Evolutionary conservation across 192 early-diverging fungal species (phyloP).

Genomic region (Haplosporangium gracile): DNA sequence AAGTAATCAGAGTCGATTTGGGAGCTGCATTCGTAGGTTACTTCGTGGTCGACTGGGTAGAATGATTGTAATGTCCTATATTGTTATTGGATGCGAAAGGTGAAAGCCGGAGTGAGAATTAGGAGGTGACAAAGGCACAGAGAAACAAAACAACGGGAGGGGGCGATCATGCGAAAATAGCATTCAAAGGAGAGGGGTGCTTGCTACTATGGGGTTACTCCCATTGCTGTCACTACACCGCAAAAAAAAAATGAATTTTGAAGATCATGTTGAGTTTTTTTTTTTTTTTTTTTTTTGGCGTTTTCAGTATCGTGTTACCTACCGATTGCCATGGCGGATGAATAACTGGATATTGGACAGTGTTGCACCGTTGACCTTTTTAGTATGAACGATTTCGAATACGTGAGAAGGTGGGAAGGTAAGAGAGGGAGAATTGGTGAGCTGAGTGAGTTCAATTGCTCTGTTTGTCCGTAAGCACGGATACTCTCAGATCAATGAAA

Average conservation of each 20-base stretch:
- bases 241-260: too few relatives aligned
- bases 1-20: not conserved
- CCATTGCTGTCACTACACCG: too few relatives aligned
- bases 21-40: constrained; percentile 10
- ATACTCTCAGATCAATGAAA: too few relatives aligned
- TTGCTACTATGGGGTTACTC: too few relatives aligned
- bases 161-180: not conserved
- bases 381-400: too few relatives aligned
- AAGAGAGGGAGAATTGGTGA: too few relatives aligned
- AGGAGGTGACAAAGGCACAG: not conserved
- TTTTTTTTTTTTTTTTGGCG: not conserved
- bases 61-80: not conserved
- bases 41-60: constrained; percentile 10
- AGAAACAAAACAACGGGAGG: not conserved
- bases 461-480: too few relatives aligned
- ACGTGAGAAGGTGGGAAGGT: too few relatives aligned
- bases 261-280: too few relatives aligned
- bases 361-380: constrained; percentile 13
- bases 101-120: not conserved
- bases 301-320: not conserved
- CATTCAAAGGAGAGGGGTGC: too few relatives aligned
- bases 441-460: too few relatives aligned
- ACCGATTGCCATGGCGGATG: constrained; percentile 37
- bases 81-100: not conserved
- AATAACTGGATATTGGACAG: constrained; percentile 24